phyloP scores from a whole-genome alignment of 345 rosid species.

The Microthlaspi erraticum region DNA sequence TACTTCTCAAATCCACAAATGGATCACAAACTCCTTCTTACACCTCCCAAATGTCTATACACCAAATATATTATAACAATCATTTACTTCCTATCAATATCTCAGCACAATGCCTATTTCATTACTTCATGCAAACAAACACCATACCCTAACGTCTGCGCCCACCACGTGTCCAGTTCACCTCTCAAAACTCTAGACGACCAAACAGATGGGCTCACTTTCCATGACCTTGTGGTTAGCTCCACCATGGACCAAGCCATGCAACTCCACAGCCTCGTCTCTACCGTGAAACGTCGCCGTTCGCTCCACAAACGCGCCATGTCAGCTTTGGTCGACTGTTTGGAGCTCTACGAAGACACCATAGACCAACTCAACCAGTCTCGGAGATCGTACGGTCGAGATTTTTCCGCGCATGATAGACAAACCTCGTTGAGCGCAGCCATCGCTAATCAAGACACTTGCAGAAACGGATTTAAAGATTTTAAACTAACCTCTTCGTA shows the following conservation, averaged over 20 bases:
- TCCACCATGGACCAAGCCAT: conserved; percentile 62
- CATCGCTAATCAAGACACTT: conserved; percentile 69
- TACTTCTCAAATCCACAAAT: conserved; percentile 29
- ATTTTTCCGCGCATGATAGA: conserved; percentile 44
- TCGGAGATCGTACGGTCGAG: conserved; percentile 41
- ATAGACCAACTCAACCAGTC: conserved; percentile 60
- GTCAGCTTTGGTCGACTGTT: conserved; percentile 69
- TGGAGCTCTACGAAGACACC: conserved; percentile 67
- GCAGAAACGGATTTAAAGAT: conserved; percentile 74
- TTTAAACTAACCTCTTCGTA: conserved; percentile 50
- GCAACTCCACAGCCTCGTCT: conserved; percentile 54
- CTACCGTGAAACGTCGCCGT: conserved; percentile 45
- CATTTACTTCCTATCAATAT: conserved; percentile 31
- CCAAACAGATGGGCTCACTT: conserved; percentile 39
- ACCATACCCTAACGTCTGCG: conserved; percentile 64
- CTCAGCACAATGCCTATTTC: conserved; percentile 29
- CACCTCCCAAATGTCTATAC: conserved; percentile 22
- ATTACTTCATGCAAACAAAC: conserved; percentile 64
- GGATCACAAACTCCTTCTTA: conserved; percentile 27
- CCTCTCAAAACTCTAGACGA: conserved; percentile 39
- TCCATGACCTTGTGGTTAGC: conserved; percentile 54
- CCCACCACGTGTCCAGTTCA: conserved; percentile 42
- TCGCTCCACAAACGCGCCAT: conserved; percentile 53
- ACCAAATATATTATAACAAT: conserved; percentile 25
- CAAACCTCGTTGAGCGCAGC: conserved; percentile 85